phyloP scores from a whole-genome alignment of 1,139 yeast genomes.

The Suhomyces anneliseae region DNA sequence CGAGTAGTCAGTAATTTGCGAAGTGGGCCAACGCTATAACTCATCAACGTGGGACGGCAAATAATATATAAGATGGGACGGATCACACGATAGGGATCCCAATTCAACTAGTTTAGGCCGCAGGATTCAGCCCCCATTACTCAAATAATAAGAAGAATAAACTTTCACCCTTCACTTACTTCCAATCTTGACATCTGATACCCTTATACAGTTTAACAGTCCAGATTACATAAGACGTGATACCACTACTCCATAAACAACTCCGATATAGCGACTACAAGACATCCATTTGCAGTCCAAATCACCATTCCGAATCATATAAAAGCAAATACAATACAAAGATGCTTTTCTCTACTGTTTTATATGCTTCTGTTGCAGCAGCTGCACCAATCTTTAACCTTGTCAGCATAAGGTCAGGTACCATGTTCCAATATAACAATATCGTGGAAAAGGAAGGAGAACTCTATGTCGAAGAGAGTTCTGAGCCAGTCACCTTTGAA shows the following conservation, averaged over 20 bases:
- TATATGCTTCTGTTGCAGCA: constrained; percentile 21
- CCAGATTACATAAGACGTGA: no score
- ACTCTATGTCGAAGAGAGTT: neutral
- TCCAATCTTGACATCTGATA: no score
- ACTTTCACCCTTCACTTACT: no score
- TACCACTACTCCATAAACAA: neutral
- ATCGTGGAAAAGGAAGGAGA: neutral
- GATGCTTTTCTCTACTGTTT: constrained; percentile 12
- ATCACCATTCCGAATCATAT: neutral
- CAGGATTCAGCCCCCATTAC: no score
- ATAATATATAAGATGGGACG: no score
- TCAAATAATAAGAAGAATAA: no score
- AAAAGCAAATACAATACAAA: neutral
- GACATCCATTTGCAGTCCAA: neutral
- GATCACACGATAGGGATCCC: no score
- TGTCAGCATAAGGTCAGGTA: constrained; percentile 6
- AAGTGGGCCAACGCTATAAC: no score
- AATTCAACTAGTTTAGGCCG: no score
- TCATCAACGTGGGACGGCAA: no score
- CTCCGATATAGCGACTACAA: neutral
- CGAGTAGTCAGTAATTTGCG: no score
- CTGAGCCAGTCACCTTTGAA: neutral
- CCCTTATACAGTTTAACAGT: no score
- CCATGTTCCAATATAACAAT: constrained; percentile 3
- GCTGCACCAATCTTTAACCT: constrained; percentile 20